Conservation (phyloP, 2,329 filamentous ascomycete genomes). For the Aureobasidium vineae region DNA sequence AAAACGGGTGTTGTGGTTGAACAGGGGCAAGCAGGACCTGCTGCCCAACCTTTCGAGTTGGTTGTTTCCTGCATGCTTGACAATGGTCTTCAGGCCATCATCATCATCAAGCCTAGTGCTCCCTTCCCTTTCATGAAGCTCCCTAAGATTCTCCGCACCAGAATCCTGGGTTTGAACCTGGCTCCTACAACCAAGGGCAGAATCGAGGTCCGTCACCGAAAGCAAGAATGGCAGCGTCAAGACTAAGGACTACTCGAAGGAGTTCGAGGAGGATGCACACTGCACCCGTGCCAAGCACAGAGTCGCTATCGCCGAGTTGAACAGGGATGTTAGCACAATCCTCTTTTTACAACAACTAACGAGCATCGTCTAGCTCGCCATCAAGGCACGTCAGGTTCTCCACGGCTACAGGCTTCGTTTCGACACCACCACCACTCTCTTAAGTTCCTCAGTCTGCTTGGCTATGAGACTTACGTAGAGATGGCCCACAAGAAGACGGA, state of each 20-base stretch:
- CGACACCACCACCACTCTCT: slow-evolving; percentile 36
- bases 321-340: slow-evolving; percentile 35
- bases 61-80: slow-evolving; percentile 36
- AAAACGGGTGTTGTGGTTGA: too few relatives aligned
- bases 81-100: slow-evolving; percentile 39
- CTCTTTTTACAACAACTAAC: background rate
- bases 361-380: slow-evolving; percentile 31
- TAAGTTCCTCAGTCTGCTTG: slow-evolving; percentile 37
- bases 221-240: slow-evolving; percentile 33
- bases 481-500: too few relatives aligned
- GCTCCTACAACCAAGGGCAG: slow-evolving; percentile 30
- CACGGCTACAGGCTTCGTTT: slow-evolving; percentile 38
- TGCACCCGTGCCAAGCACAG: slow-evolving; percentile 30
- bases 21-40: too few relatives aligned
- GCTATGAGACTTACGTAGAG: too few relatives aligned
- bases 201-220: slow-evolving; percentile 37
- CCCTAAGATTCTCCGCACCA: background rate
- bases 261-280: slow-evolving; percentile 24
- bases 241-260: slow-evolving; percentile 29
- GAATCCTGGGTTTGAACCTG: background rate
- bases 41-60: slow-evolving; percentile 37
- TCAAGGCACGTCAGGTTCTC: slow-evolving; percentile 36
- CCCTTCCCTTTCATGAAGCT: slow-evolving; percentile 40
- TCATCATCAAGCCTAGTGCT: slow-evolving; percentile 39
- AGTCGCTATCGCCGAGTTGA: slow-evolving; percentile 37